phyloP scores from a whole-genome alignment of 129 eudicot species.

The Gnaphalium uliginosum region DNA sequence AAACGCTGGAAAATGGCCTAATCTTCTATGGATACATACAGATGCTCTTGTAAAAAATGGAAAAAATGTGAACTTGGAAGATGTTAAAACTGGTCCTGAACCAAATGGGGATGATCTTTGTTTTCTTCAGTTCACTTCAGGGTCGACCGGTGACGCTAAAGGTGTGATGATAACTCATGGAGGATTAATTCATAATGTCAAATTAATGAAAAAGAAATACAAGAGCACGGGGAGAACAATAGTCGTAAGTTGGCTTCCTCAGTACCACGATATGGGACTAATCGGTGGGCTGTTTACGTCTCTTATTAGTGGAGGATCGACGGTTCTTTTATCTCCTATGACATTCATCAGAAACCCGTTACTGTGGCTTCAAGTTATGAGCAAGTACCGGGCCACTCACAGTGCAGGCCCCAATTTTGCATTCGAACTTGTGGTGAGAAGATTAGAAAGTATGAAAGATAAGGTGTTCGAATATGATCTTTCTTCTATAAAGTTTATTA shows the following conservation, averaged over 20 bases:
- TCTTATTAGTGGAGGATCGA: conserved; percentile 73
- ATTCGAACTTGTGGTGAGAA: conserved; percentile 67
- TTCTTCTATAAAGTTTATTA: conserved; percentile 70
- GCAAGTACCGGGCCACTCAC: conserved; percentile 74
- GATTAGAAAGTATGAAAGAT: conserved; percentile 58
- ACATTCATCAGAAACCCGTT: conserved; percentile 76
- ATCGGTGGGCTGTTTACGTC: conserved; percentile 86
- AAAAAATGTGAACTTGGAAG: conserved; percentile 25
- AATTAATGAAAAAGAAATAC: conserved; percentile 69
- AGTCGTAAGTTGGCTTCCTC: conserved; percentile 90
- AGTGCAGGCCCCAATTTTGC: conserved; percentile 92
- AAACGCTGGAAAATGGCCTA: conserved; percentile 65
- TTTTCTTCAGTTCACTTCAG: conserved; percentile 90
- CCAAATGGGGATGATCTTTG: conserved; percentile 57
- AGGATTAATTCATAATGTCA: conserved; percentile 80
- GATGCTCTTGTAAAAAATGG: conserved; percentile 63
- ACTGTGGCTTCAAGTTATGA: conserved; percentile 71
- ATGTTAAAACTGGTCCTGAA: conserved; percentile 23
- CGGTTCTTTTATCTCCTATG: conserved; percentile 70
- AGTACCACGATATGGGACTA: conserved; percentile 91
- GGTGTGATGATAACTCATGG: conserved; percentile 90
- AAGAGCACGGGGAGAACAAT: conserved; percentile 75
- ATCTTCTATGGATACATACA: conserved; percentile 84
- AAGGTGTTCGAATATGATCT: conserved; percentile 55
- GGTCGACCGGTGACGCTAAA: conserved; percentile 92